Base-by-base conservation (phyloP, 2,329 filamentous ascomycete species). In the Aureobasidium vineae region DNA sequence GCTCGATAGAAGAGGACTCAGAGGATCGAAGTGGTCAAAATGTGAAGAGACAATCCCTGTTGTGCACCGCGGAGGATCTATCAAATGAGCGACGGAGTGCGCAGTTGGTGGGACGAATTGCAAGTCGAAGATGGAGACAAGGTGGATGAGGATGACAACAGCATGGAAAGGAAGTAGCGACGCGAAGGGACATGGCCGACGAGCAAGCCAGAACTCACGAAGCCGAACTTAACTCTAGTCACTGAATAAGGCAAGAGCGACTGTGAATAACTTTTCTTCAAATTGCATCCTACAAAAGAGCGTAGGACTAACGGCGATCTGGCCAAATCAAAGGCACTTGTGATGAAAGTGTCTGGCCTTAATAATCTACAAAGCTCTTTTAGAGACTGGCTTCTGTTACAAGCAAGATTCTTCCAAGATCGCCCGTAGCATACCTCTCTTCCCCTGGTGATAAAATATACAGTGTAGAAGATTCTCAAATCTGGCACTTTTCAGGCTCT, bases 381-480 rank as follows among this genome's bases (percentile, higher is more conserved):
- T n/a, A 49, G 63, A 65, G 52, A 50, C 50, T 56, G 50, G 38
- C 45, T 36, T 54, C 36, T 56, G 15, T 52, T 52, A 38, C 50
- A 57, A 68, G 50, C 63, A 60, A 66, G 50, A 68, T 65, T 43
- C 61, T 38, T 31, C 40, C 19, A 65, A 65, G 49, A 54, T 65
- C 45, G 61, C 49, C 50, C 28, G 28, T 38, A 65, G 52, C 41
- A 40, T 65, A 47, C 53, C 45, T 59, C 52, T 59, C 36, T 43
- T 65, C 54, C 53, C 43, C 54, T 41, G 41, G 7, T 66, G 45
- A 49, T 66, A 61, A 38, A 40, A 60, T 59, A 59, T 65, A 65
- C 60, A 61, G 41, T 57, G 41, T 66, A 57, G 54, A 54, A 65
- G 57, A 65, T 53, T 67, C 50, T 64, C 23, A 41, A 67, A 67